Conservation (phyloP, 2,329 filamentous ascomycete species). For the Scleromitrula shiraiana region DNA sequence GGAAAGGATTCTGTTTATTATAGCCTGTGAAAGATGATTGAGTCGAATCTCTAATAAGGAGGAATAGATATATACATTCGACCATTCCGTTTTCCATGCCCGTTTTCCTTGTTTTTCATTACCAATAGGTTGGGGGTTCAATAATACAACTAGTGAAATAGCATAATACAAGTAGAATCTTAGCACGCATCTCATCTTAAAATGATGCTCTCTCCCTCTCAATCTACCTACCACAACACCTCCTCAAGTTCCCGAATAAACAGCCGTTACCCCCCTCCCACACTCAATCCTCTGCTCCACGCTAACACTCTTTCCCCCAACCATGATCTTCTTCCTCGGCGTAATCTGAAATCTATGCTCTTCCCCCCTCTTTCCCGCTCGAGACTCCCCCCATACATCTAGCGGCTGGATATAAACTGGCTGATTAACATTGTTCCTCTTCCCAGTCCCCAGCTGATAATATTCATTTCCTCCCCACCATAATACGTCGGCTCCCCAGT, state of each 20-base stretch:
- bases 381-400: slow-evolving; percentile 55
- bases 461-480: slow-evolving; percentile 95
- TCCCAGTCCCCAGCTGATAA: slow-evolving; percentile 88
- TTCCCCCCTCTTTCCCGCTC: slow-evolving; percentile 54
- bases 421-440: slow-evolving; percentile 67
- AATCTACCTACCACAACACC: background rate
- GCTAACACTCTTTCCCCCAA: slow-evolving; percentile 63
- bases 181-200: background rate
- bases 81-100: background rate
- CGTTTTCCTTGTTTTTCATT: background rate
- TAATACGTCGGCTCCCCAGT: slow-evolving; percentile 81
- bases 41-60: background rate
- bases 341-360: slow-evolving; percentile 74
- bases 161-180: background rate
- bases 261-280: slow-evolving; percentile 70
- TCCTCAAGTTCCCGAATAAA: slow-evolving; percentile 58
- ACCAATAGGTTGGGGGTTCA: background rate
- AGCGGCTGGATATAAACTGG: slow-evolving; percentile 75
- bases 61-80: background rate
- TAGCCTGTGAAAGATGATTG: too few species aligned
- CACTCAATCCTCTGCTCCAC: slow-evolving; percentile 87
- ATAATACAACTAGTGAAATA: background rate
- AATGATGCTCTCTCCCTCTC: background rate
- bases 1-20: too few species aligned
- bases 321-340: slow-evolving; percentile 60